These are phyloP conservation scores for Penicillium sp. DNA, from an alignment of 2,329 filamentous ascomycete species.

Conservation along the genomic window DNA sequence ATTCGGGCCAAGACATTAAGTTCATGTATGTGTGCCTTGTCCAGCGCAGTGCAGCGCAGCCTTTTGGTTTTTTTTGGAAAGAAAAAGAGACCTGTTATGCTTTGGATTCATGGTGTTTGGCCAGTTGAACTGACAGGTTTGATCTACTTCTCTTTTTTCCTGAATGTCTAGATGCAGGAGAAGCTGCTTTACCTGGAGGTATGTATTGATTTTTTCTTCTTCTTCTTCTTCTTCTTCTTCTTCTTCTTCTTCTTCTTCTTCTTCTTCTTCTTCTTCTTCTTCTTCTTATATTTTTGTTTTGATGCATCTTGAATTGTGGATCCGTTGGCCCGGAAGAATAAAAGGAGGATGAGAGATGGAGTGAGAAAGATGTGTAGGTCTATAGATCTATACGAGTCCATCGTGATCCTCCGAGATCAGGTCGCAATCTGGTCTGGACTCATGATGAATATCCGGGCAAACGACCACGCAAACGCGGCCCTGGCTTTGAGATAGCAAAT, in stretches of 20 bases:
- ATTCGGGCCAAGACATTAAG: slow-evolving; percentile 55
- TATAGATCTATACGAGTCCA: no score
- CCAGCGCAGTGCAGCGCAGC: no score
- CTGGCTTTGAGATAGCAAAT: not conserved
- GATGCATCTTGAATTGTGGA: no score
- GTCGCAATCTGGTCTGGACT: not conserved
- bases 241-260: not conserved
- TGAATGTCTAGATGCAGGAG: slow-evolving; percentile 56
- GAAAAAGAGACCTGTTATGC: not conserved
- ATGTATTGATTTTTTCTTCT: slow-evolving; percentile 52
- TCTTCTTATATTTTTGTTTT: no score
- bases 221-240: not conserved
- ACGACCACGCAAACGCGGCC: not conserved
- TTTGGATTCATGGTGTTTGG: not conserved
- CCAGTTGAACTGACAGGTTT: no score
- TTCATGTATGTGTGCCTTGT: slow-evolving; percentile 42
- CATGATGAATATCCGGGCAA: not conserved
- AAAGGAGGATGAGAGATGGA: no score
- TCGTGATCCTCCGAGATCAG: no score
- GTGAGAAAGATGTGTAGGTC: not conserved
- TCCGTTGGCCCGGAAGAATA: no score
- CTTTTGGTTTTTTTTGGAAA: no score
- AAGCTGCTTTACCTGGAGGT: slow-evolving; percentile 80
- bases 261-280: not conserved
- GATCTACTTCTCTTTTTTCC: slow-evolving; percentile 8